Conservation (phyloP, 257 asterid species). For the Forsythia suspensa region DNA sequence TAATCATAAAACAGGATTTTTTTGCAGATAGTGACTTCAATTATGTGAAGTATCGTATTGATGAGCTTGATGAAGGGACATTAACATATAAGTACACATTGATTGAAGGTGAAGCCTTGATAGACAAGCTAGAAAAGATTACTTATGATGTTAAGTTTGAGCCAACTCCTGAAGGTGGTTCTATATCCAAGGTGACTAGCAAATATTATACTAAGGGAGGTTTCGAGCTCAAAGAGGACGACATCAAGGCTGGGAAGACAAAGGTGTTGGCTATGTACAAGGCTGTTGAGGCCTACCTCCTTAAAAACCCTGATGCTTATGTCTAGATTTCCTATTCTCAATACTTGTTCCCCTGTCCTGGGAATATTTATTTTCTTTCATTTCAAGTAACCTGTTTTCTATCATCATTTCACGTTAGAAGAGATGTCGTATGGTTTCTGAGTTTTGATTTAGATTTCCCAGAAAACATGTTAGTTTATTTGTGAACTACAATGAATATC, state of each 20-base stretch:
- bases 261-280: constrained; percentile 37
- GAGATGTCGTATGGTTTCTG: too few species aligned
- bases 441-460: too few species aligned
- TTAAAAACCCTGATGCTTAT: constrained; percentile 40
- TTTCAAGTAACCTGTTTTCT: too few species aligned
- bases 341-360: too few species aligned
- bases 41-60: constrained; percentile 32
- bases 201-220: constrained; percentile 36
- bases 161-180: constrained; percentile 32
- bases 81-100: constrained; percentile 32
- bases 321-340: constrained; percentile 5
- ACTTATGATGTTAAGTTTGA: constrained; percentile 38
- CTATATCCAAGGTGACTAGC: constrained; percentile 42
- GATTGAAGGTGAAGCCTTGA: constrained; percentile 39
- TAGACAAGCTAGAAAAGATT: constrained; percentile 36
- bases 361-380: too few species aligned
- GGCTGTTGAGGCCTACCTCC: constrained; percentile 40
- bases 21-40: constrained; percentile 31
- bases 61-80: constrained; percentile 31
- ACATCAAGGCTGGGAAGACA: constrained; percentile 38
- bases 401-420: too few species aligned
- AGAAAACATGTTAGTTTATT: too few species aligned
- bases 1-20: background rate
- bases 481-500: too few species aligned
- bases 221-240: constrained; percentile 36